Evolutionary conservation across 2,329 filamentous ascomycete species (phyloP).

Genomic region (Calonectria hawksworthii): DNA sequence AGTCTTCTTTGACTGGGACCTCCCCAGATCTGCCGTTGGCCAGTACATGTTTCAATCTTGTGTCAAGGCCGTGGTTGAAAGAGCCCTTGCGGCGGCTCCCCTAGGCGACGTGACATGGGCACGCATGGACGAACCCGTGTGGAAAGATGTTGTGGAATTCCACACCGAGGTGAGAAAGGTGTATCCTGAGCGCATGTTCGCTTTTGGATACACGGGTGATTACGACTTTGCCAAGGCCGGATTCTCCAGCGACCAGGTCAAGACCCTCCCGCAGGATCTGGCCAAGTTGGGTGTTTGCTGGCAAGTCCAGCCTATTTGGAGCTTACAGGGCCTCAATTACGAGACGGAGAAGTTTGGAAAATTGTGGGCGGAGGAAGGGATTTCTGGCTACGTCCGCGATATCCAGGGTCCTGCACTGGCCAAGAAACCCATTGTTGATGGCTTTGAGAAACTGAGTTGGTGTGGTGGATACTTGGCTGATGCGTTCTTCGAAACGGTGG

Average conservation of each 20-base stretch:
- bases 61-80: slow-evolving; percentile 50
- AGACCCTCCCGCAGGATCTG: slow-evolving; percentile 49
- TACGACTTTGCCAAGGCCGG: slow-evolving; percentile 54
- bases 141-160: slow-evolving; percentile 54
- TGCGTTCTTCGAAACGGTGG: slow-evolving; percentile 51
- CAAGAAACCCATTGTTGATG: slow-evolving; percentile 47
- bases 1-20: slow-evolving; percentile 53
- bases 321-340: slow-evolving; percentile 50
- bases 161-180: slow-evolving; percentile 52
- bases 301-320: slow-evolving; percentile 59
- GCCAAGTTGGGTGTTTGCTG: slow-evolving; percentile 55
- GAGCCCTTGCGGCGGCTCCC: slow-evolving; percentile 51
- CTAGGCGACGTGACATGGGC: slow-evolving; percentile 55
- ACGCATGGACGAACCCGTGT: slow-evolving; percentile 51
- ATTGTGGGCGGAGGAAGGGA: slow-evolving; percentile 52
- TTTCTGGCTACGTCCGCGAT: slow-evolving; percentile 50
- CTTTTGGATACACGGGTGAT: slow-evolving; percentile 55
- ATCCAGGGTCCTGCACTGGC: slow-evolving; percentile 43
- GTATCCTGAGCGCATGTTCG: slow-evolving; percentile 53
- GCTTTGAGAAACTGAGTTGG: slow-evolving; percentile 53
- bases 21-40: slow-evolving; percentile 49
- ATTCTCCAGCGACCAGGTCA: slow-evolving; percentile 49
- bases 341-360: slow-evolving; percentile 50
- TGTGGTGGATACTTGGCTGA: slow-evolving; percentile 53
- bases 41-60: slow-evolving; percentile 52